Evolutionary conservation across 257 asterid species (phyloP).

Genomic region (Cordia subcordata): DNA sequence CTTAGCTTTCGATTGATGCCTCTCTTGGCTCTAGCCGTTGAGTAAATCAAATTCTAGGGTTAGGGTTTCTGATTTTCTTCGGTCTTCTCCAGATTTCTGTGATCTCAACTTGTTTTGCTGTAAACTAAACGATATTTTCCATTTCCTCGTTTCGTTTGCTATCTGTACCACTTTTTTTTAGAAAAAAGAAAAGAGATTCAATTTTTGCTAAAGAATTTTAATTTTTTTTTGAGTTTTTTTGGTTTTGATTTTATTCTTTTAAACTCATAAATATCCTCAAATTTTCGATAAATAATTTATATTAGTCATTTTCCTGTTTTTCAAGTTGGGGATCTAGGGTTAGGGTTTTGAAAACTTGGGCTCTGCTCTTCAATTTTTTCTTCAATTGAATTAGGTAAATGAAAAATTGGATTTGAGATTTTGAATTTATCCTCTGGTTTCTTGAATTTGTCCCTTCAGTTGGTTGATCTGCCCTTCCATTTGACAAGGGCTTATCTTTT

Average conservation of each 20-base stretch:
- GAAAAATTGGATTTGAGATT: constrained; percentile 4
- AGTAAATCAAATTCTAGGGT: constrained; percentile 16
- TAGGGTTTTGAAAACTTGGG: constrained; percentile 2
- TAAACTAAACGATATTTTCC: background rate
- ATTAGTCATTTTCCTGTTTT: too few relatives aligned
- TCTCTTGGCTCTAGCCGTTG: background rate
- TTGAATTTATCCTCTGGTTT: background rate
- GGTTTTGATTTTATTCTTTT: background rate
- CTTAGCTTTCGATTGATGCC: constrained; percentile 13
- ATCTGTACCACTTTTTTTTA: background rate
- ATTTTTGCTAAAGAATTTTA: too few relatives aligned
- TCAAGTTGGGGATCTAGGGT: constrained; percentile 19
- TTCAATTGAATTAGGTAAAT: background rate
- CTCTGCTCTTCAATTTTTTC: constrained; percentile 1
- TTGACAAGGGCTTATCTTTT: background rate
- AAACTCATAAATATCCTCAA: too few relatives aligned
- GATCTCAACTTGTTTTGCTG: constrained; percentile 2
- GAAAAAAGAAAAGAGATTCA: too few relatives aligned
- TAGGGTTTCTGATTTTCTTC: constrained; percentile 17
- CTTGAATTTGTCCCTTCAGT: background rate
- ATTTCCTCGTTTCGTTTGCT: background rate
- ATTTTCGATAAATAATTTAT: too few relatives aligned
- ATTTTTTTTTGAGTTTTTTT: background rate
- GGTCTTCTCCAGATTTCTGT: constrained; percentile 8
- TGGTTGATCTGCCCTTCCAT: constrained; percentile 3